These are phyloP conservation scores for Eimeria maxima DNA, from an alignment of 169 alveolate species.

Conservation along the genomic window DNA sequence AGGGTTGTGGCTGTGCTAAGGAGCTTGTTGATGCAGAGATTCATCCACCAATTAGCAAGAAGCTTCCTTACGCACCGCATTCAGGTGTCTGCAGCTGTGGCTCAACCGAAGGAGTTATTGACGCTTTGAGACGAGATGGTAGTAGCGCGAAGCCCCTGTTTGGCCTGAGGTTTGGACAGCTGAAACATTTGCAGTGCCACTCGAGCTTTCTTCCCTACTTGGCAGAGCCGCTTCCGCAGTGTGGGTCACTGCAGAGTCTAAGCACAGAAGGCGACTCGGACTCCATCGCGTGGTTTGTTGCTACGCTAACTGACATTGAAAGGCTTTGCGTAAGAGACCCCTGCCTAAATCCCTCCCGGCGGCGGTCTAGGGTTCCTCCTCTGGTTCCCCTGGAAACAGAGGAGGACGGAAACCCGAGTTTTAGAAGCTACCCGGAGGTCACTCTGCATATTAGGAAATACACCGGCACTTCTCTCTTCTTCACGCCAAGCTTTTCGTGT, in stretches of 20 bases:
- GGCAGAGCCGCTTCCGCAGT: conserved; percentile 74
- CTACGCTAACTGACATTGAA: conserved; percentile 44
- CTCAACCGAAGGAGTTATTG: not conserved
- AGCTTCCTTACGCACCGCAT: not conserved
- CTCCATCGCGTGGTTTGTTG: conserved; percentile 55
- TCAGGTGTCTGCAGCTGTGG: not conserved
- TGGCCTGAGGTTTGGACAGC: conserved; percentile 68
- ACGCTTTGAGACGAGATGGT: not conserved
- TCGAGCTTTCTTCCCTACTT: conserved; percentile 74
- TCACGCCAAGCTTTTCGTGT: conserved; percentile 23
- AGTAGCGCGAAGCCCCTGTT: conserved; percentile 42
- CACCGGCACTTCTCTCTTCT: conserved; percentile 60
- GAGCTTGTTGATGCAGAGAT: not conserved
- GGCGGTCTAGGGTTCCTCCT: conserved; percentile 54
- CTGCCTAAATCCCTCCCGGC: conserved; percentile 43
- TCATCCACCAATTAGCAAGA: not conserved
- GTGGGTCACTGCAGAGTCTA: conserved; percentile 50
- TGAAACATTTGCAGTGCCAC: conserved; percentile 67
- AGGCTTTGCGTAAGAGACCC: conserved; percentile 59
- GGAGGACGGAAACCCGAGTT: conserved; percentile 1
- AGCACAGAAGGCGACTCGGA: conserved; percentile 64
- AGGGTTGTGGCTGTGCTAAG: not conserved
- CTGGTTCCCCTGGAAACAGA: not conserved
- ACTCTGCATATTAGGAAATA: conserved; percentile 52
- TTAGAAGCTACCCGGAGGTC: not conserved